Conservation (phyloP, 306 rosid genomes). For the Spatholobus suberectus region DNA sequence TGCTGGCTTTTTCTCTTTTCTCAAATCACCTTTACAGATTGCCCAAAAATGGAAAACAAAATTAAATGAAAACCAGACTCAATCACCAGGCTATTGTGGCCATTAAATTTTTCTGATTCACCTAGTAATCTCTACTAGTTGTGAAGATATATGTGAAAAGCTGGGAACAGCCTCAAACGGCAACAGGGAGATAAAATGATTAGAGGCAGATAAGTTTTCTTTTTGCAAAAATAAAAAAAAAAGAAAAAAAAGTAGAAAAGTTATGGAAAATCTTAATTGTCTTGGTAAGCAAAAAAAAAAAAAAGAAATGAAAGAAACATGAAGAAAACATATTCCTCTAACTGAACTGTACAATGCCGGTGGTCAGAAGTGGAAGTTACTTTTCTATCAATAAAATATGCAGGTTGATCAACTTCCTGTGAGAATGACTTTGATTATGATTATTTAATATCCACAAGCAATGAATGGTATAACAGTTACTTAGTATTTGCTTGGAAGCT, state of each 20-base stretch:
- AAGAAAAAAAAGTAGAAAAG: neutral
- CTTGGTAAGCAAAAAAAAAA: neutral
- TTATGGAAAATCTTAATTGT: neutral
- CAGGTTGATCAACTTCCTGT: conserved; percentile 55
- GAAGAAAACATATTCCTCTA: conserved; percentile 53
- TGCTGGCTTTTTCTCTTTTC: conserved; percentile 39
- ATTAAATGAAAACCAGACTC: conserved; percentile 42
- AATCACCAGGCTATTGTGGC: conserved; percentile 36
- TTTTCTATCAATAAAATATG: conserved; percentile 44
- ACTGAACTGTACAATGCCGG: conserved; percentile 62
- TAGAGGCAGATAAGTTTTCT: conserved; percentile 22
- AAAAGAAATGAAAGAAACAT: conserved; percentile 46
- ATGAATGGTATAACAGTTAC: conserved; percentile 50
- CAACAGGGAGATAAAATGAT: neutral
- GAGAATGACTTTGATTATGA: conserved; percentile 56
- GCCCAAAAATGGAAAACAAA: conserved; percentile 37
- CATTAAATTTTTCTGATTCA: conserved; percentile 38
- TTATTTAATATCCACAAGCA: conserved; percentile 31
- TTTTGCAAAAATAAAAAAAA: conserved; percentile 27
- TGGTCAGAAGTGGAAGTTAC: conserved; percentile 55
- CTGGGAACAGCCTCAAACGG: conserved; percentile 33
- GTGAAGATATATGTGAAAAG: conserved; percentile 40
- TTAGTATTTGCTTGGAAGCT: conserved; percentile 49
- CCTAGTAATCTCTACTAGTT: conserved; percentile 29
- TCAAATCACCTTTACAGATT: conserved; percentile 43